Evolutionary conservation across 1,284 basidiomycete species (phyloP), one percentile per base, ranked within the genome.

Genomic region (Puccinia horiana): DNA sequence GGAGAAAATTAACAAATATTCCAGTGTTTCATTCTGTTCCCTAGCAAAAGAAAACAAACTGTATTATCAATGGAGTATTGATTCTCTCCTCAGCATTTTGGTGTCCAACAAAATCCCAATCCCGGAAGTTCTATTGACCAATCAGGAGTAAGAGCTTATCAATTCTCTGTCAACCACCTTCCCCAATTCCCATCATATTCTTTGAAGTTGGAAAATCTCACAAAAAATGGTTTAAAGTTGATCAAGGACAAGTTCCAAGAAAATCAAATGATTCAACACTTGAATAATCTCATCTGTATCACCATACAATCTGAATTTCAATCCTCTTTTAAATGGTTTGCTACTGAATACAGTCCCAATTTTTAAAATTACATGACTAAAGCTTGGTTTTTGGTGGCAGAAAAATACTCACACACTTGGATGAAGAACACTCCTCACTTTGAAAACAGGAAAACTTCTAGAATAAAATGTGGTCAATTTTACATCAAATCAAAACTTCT

Each of bases 351-450:
- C 40, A 35, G 63, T 2, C 8, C 29, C 9, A 18, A 35, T 6
- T 37, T 67, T 35, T 35, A 67, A 37, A 8, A 67, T 9, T 40
- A 67, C 35, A 67, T 67, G 63, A 65, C 26, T 16, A n/a, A 32
- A 8, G 32, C 4, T 35, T 67, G 32, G 63, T 35, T 67, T 5
- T 35, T 23, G n/a, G 63, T 67, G 5, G 63, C 63, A 32, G 63
- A 67, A 67, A 67, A 67, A 67, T 67, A 67, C 63, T 67, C 37
- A 12, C 37, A 67, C 40, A 35, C 63, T 67, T 67, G 49, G 49
- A 52, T 20, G 20, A 52, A 52, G 20, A 4, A 4, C 4, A 23
- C 20, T 52, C 49, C 35, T 35, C 63, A 40, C 37, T 67, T 67
- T 67, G 63, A 42, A 32, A 8, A 67, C 63, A 4, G 63, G 40